Conservation (phyloP, 768 basidiomycete genomes). For the Suillus plorans region DNA sequence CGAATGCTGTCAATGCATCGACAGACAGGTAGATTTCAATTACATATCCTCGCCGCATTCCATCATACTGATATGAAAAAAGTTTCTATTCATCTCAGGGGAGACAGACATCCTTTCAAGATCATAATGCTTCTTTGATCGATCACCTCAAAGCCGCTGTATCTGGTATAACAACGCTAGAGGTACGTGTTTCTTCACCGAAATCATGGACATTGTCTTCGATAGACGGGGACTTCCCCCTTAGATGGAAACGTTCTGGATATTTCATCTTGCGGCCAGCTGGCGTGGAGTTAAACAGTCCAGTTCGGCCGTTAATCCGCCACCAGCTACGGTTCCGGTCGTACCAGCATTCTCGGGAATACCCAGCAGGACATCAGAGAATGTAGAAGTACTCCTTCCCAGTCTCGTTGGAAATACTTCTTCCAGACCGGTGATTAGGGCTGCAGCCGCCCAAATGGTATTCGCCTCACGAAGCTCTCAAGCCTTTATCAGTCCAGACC, state of each 20-base stretch:
- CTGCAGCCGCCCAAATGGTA: constrained; percentile 80
- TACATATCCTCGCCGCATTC: neutral
- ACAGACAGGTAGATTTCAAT: constrained; percentile 62
- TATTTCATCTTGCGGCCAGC: constrained; percentile 74
- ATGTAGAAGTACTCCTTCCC: constrained; percentile 1
- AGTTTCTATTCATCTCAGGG: constrained; percentile 91
- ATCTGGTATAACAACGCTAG: constrained; percentile 61
- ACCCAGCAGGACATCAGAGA: constrained; percentile 9
- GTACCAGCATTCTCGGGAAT: constrained; percentile 31
- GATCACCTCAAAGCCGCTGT: constrained; percentile 50
- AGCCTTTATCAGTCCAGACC: constrained; percentile 73
- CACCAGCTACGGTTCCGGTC: constrained; percentile 46
- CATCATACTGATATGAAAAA: constrained; percentile 13
- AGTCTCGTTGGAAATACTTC: constrained; percentile 5
- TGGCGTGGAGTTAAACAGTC: constrained; percentile 46
- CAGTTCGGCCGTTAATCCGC: constrained; percentile 31
- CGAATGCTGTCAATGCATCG: constrained; percentile 64
- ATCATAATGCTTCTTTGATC: constrained; percentile 67
- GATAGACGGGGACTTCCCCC: constrained; percentile 5
- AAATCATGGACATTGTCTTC: neutral
- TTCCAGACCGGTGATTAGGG: constrained; percentile 48
- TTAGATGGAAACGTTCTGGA: constrained; percentile 86
- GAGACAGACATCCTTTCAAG: constrained; percentile 76
- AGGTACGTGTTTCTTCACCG: constrained; percentile 43
- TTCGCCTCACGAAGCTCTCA: constrained; percentile 74